Percentiles rank a stretch among this genome's conserved stretches.
Conservation (phyloP, 2,329 filamentous ascomycete genomes). For the Arthroderma sp. region DNA sequence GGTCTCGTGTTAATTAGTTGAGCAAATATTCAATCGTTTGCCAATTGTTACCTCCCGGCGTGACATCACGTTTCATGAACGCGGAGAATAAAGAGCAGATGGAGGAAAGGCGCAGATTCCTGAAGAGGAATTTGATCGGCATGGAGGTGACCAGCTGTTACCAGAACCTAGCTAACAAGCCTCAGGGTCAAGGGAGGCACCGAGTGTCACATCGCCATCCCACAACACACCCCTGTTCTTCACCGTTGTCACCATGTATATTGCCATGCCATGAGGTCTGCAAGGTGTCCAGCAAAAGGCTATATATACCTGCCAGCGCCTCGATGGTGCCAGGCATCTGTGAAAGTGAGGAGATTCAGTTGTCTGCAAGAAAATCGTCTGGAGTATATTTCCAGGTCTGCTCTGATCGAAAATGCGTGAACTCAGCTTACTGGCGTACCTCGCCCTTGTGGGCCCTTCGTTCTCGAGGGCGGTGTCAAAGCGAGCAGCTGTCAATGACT, state of each 20-base stretch:
- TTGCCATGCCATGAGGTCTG: background rate
- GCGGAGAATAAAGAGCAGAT: background rate
- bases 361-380: background rate
- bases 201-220: background rate
- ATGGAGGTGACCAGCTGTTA: background rate
- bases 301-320: background rate
- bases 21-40: background rate
- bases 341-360: background rate
- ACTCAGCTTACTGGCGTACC: background rate
- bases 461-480: background rate
- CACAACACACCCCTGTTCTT: background rate
- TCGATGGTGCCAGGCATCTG: background rate
- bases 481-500: constrained; percentile 1
- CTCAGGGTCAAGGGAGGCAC: background rate
- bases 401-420: background rate
- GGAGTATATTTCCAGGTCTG: background rate
- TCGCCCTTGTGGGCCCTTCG: background rate
- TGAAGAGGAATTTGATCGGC: background rate
- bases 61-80: background rate
- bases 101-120: background rate
- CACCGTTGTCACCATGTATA: background rate
- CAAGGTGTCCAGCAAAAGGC: background rate
- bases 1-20: background rate
- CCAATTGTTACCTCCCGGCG: background rate
- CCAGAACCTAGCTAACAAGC: background rate